These are phyloP conservation scores for Elsinoe ampelina DNA, from an alignment of 2,329 filamentous ascomycete genomes.

Conservation along the genomic window DNA sequence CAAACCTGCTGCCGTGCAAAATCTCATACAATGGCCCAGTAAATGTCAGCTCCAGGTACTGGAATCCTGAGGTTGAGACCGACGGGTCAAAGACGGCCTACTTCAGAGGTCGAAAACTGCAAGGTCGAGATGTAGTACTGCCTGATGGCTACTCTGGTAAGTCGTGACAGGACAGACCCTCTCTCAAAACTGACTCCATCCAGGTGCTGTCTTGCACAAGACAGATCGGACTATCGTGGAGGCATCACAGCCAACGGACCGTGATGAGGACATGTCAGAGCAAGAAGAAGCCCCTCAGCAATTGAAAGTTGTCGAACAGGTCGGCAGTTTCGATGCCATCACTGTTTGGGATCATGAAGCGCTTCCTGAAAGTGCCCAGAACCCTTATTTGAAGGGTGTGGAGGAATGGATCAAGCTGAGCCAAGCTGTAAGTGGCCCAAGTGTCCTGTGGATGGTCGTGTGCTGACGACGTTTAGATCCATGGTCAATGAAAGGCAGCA, in stretches of 20 bases:
- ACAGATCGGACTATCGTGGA: slow-evolving; percentile 19
- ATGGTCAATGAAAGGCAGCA: background rate
- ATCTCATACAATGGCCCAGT: slow-evolving; percentile 71
- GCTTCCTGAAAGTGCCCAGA: slow-evolving; percentile 50
- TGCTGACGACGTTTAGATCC: background rate
- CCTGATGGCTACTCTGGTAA: slow-evolving; percentile 60
- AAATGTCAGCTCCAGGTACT: slow-evolving; percentile 56
- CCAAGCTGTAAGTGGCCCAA: slow-evolving; percentile 45
- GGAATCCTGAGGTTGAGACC: slow-evolving; percentile 49
- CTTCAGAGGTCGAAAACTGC: slow-evolving; percentile 71
- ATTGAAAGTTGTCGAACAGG: slow-evolving; percentile 50
- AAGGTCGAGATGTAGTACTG: slow-evolving; percentile 56
- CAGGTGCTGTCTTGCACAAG: slow-evolving; percentile 21
- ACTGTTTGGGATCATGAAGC: slow-evolving; percentile 78
- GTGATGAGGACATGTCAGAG: slow-evolving; percentile 35
- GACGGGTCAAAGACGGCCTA: slow-evolving; percentile 44
- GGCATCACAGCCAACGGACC: slow-evolving; percentile 22
- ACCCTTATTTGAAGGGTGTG: slow-evolving; percentile 64
- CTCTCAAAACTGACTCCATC: background rate
- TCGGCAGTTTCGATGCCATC: slow-evolving; percentile 63
- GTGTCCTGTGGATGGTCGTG: background rate
- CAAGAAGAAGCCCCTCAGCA: slow-evolving; percentile 38
- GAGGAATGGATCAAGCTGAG: slow-evolving; percentile 74
- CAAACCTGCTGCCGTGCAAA: slow-evolving; percentile 70
- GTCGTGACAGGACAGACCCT: background rate